Conservation (phyloP, 805 yeast genomes). For the Wickerhamomyces canadensis region DNA sequence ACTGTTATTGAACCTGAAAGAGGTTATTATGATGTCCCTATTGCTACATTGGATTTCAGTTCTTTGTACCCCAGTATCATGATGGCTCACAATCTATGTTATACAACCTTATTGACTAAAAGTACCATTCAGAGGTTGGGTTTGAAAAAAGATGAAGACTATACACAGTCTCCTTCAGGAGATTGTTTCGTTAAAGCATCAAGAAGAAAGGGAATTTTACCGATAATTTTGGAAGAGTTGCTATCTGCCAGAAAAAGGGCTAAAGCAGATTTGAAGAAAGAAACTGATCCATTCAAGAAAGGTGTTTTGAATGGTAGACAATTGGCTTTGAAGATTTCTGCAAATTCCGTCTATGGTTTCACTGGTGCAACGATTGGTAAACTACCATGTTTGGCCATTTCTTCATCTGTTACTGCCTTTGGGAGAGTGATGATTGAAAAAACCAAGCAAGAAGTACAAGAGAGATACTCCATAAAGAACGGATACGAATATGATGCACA, state of each 20-base stretch:
- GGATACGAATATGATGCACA: conserved; percentile 82
- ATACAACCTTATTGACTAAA: conserved; percentile 77
- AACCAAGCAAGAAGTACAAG: conserved; percentile 83
- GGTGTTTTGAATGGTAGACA: conserved; percentile 97
- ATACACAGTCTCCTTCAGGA: conserved; percentile 84
- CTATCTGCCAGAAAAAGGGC: conserved; percentile 91
- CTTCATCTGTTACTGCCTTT: conserved; percentile 91
- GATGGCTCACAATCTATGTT: conserved; percentile 98
- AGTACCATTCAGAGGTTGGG: conserved; percentile 60
- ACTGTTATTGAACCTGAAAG: conserved; percentile 95
- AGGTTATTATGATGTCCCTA: conserved; percentile 95
- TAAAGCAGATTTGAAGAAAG: conserved; percentile 82
- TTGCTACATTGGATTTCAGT: conserved; percentile 96
- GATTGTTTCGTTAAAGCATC: conserved; percentile 77
- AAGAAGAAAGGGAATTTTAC: conserved; percentile 78
- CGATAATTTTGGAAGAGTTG: conserved; percentile 85
- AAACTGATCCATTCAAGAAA: conserved; percentile 88
- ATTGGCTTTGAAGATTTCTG: conserved; percentile 91
- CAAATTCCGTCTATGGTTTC: conserved; percentile 97
- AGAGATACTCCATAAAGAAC: conserved; percentile 69
- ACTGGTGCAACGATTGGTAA: conserved; percentile 99
- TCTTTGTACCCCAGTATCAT: conserved; percentile 96
- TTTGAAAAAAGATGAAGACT: conserved; percentile 68
- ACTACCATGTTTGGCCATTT: conserved; percentile 92
- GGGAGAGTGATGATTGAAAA: conserved; percentile 96